A percentile compares a stretch with the other conserved stretches of the same genome.
Conservation (phyloP, 2,329 filamentous ascomycete species). For the Pestalotiopsis sp. region DNA sequence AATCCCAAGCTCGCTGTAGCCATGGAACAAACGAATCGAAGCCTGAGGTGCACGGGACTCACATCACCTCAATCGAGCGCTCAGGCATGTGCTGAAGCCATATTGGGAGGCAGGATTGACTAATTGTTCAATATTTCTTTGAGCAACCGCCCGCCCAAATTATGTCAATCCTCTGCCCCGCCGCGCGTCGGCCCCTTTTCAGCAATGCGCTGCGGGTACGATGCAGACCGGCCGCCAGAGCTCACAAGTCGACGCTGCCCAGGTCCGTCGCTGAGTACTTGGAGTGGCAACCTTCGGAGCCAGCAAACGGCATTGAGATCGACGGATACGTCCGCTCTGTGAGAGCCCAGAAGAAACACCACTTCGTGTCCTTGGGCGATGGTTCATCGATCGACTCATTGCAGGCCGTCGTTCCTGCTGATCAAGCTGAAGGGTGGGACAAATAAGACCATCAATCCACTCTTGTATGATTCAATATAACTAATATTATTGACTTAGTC, state of each 20-base stretch:
- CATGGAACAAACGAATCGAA: neutral
- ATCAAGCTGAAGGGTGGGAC: conserved; percentile 72
- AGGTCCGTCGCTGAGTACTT: conserved; percentile 59
- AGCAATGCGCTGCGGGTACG: conserved; percentile 19
- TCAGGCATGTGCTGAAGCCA: neutral
- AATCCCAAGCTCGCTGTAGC: neutral
- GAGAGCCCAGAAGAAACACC: conserved; percentile 80
- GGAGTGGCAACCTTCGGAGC: conserved; percentile 48
- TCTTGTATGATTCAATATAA: conserved; percentile 21
- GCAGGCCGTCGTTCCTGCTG: conserved; percentile 78
- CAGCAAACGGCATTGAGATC: conserved; percentile 58
- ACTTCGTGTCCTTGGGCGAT: conserved; percentile 86
- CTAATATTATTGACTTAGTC: conserved; percentile 50
- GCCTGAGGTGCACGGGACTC: neutral
- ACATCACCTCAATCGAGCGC: neutral
- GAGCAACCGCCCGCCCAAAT: neutral
- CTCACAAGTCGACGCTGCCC: conserved; percentile 36
- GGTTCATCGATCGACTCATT: conserved; percentile 79
- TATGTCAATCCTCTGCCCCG: conserved; percentile 20
- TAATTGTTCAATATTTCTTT: neutral
- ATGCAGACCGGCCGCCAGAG: conserved; percentile 18
- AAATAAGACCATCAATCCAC: conserved; percentile 20
- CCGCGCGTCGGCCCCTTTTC: conserved; percentile 25
- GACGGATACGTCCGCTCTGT: conserved; percentile 84
- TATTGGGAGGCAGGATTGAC: neutral